A percentile compares a stretch with the other conserved stretches of the same genome.
Evolutionary conservation across 441 rosid species (phyloP).

Genomic region (Manihot esculenta): DNA sequence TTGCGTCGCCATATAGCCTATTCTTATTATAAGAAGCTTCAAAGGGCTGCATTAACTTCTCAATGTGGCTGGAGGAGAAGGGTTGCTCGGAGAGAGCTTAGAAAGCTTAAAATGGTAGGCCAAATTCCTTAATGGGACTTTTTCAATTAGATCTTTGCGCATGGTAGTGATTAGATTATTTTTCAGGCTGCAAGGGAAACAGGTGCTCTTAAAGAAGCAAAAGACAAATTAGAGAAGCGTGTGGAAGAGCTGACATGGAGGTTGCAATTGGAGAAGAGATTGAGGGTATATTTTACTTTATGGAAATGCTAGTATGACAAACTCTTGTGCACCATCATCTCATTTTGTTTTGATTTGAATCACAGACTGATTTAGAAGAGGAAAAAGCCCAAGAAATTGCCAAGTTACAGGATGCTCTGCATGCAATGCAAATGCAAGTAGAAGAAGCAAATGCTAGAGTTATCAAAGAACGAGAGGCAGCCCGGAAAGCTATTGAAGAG

Average conservation of each 20-base stretch:
- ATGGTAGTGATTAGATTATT: conserved; percentile 21
- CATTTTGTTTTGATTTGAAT: conserved; percentile 29
- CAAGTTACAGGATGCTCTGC: conserved; percentile 76
- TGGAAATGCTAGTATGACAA: background rate
- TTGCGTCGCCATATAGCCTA: conserved; percentile 65
- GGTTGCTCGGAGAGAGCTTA: conserved; percentile 93
- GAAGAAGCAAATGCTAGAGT: conserved; percentile 76
- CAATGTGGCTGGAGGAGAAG: conserved; percentile 99
- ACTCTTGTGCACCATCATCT: background rate
- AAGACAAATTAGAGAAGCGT: conserved; percentile 96
- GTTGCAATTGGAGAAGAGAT: conserved; percentile 89
- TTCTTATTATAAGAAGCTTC: conserved; percentile 75
- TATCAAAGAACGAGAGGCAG: conserved; percentile 82
- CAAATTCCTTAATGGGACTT: conserved; percentile 25
- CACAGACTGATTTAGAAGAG: conserved; percentile 91
- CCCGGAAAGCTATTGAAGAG: conserved; percentile 84
- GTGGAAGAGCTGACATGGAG: conserved; percentile 99
- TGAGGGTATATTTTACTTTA: conserved; percentile 59
- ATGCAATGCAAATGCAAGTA: conserved; percentile 62
- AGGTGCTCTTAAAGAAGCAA: conserved; percentile 97
- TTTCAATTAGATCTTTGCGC: conserved; percentile 7
- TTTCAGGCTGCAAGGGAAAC: conserved; percentile 97
- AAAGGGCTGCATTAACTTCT: conserved; percentile 76
- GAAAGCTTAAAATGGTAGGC: conserved; percentile 88
- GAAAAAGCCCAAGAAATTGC: conserved; percentile 85